phyloP scores from a whole-genome alignment of 371 early-diverging fungal species.

The Funneliformis caledonium region DNA sequence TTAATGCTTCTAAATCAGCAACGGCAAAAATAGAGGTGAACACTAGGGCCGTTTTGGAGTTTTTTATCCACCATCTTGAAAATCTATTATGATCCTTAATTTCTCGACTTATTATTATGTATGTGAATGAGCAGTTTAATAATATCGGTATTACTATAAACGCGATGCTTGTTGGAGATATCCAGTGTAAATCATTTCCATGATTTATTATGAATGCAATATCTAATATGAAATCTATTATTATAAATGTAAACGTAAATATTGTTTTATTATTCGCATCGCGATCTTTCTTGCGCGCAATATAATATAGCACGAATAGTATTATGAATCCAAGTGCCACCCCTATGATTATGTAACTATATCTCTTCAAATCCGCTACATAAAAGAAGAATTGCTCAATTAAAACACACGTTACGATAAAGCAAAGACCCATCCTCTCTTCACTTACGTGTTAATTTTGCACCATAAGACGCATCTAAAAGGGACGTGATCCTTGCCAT shows the following conservation, averaged over 20 bases:
- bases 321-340: background rate
- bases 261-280: conserved; percentile 2
- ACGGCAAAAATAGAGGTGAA: conserved; percentile 6
- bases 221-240: conserved; percentile 1
- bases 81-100: background rate
- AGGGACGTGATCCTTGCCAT: background rate
- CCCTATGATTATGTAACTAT: background rate
- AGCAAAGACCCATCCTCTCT: too few species aligned
- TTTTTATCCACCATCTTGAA: conserved; percentile 9
- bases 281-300: background rate
- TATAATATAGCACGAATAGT: too few species aligned
- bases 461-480: conserved; percentile 18
- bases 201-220: background rate
- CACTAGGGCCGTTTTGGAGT: conserved; percentile 4
- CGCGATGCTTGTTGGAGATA: background rate
- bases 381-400: too few species aligned
- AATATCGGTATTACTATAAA: background rate
- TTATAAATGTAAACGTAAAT: conserved; percentile 2
- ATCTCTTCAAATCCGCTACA: background rate
- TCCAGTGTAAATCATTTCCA: conserved; percentile 11
- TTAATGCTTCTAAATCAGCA: conserved; percentile 7
- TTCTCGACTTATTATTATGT: background rate
- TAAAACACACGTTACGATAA: too few species aligned
- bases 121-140: background rate
- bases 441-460: conserved; percentile 1